Evolutionary conservation across 208 protist genomes (phyloP).

Genomic region (Acanthamoeba triangularis): DNA sequence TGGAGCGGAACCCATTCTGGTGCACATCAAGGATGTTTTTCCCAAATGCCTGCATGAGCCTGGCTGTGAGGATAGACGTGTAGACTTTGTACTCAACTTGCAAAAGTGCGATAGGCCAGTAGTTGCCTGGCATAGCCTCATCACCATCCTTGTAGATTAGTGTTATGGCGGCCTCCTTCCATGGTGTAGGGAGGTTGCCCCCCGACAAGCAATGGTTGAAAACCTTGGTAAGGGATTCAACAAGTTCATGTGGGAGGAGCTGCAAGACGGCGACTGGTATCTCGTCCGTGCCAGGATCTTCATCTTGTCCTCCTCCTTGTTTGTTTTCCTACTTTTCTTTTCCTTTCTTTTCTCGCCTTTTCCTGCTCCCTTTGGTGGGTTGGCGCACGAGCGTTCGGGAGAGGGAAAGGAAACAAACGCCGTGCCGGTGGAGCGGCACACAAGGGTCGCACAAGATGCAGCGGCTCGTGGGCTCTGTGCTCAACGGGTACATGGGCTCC

Average conservation of each 20-base stretch:
- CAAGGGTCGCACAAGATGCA: slow-evolving; percentile 2
- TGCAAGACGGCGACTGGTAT: not conserved
- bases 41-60: not conserved
- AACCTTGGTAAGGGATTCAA: not conserved
- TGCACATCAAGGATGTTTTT: not conserved
- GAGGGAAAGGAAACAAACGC: no score
- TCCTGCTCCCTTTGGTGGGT: no score
- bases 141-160: not conserved
- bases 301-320: no score
- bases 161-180: not conserved
- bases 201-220: not conserved
- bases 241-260: not conserved
- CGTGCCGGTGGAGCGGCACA: no score
- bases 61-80: not conserved
- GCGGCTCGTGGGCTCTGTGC: slow-evolving; percentile 21
- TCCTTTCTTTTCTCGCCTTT: no score
- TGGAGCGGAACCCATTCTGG: not conserved
- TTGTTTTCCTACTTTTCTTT: no score
- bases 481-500: slow-evolving; percentile 66
- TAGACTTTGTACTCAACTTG: not conserved
- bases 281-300: not conserved
- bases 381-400: no score
- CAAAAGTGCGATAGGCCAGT: not conserved
- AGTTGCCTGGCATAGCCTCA: not conserved
- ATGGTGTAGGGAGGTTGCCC: not conserved